Evolutionary conservation across 108 stramenopile species (phyloP), one percentile per base, ranked within the genome.

Genomic region (Skeletonema menzelii): DNA sequence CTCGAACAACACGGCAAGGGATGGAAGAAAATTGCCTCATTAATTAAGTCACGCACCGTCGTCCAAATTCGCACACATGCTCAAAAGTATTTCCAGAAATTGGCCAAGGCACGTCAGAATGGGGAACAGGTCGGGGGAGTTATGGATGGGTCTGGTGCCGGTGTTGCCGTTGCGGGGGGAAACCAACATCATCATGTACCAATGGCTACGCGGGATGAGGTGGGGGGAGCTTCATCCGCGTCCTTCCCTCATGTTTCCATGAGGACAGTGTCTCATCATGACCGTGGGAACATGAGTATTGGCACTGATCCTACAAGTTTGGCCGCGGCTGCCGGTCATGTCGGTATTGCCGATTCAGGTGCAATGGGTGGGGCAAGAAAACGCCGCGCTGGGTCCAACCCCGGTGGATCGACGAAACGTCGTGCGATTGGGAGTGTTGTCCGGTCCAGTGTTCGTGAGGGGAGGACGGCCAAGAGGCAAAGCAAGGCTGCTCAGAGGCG

Each of bases 41-140:
- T 97, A 53, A 96, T 99, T 63, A 88, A 95, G 63, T 96, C 97
- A 7, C 77, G 98, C 2, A 98, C 97, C 10, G 97, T 97, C n/a
- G 97, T 98, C 7, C 94, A 95, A 55, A 97, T 97, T 71, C 89
- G 98, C 22, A 98, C 98, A 6, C 98, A 99, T 77, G 98, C 98
- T 7, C 98, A 99, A 75, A 99, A 99, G 79, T 99, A 98, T 82
- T 98, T 99, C 82, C 97, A 98, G 85, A 99, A 99, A 80, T 88
- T 99, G 62, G 86, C 95, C 71, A 98, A 98, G 85, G 95, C 91
- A 15, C 80, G 90, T 28, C 88, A 91, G 63, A 92, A 89, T 59
- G 94, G 94, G 27, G 94, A 92, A 70, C 84, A 85, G 62, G 86
- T 83, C 12, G 90, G 87, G 19, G 72, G 87, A 27, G 35, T 80